Evolutionary conservation across 352 stramenopile genomes (phyloP).

Genomic region (Thraustotheca clavata): DNA sequence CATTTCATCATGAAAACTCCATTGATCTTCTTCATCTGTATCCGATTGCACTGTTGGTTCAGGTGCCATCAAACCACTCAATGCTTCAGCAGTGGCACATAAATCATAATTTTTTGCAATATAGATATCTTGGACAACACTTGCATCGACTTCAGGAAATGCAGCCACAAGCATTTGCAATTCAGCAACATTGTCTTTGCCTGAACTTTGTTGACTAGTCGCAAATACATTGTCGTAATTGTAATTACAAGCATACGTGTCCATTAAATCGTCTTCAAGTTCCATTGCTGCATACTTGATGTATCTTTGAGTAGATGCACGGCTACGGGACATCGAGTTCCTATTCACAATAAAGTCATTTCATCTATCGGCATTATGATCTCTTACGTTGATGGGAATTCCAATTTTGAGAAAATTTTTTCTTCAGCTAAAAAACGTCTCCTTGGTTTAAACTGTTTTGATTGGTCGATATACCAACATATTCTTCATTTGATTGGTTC

Average conservation of each 20-base stretch:
- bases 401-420: slow-evolving; percentile 7
- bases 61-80: slow-evolving; percentile 10
- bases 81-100: slow-evolving; percentile 2
- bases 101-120: slow-evolving; percentile 21
- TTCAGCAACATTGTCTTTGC: background rate
- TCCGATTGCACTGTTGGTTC: background rate
- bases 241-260: slow-evolving; percentile 16
- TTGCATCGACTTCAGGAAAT: slow-evolving; percentile 14
- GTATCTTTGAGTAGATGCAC: background rate
- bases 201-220: background rate
- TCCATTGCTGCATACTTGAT: slow-evolving; percentile 7
- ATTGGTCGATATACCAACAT: background rate
- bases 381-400: background rate
- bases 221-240: slow-evolving; percentile 14
- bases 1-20: slow-evolving; percentile 13
- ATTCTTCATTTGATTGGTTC: background rate
- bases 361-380: background rate
- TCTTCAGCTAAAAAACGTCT: background rate
- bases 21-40: slow-evolving; percentile 11
- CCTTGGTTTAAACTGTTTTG: background rate
- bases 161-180: slow-evolving; percentile 19
- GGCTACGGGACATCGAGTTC: background rate
- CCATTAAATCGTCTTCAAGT: slow-evolving; percentile 18
- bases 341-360: too few species aligned
- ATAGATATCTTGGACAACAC: slow-evolving; percentile 14